A percentile compares a stretch with the other conserved stretches of the same genome.
These are phyloP conservation scores for Gossypium raimondii DNA, from an alignment of 345 rosid species.

Conservation along the genomic window DNA sequence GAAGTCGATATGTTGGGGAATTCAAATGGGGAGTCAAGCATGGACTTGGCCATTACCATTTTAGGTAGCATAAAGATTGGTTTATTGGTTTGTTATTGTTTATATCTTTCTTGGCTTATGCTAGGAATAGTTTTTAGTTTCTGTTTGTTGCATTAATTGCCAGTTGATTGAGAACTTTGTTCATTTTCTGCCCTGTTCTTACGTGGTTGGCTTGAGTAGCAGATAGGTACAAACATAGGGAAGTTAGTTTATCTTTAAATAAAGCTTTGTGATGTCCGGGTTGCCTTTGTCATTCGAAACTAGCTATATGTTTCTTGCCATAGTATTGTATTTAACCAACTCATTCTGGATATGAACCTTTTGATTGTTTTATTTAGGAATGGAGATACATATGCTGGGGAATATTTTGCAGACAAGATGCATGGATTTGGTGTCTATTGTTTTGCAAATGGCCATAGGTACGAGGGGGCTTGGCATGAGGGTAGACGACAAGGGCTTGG, in stretches of 20 bases:
- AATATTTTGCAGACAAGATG: constrained; percentile 97
- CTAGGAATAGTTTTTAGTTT: not conserved
- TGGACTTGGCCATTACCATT: constrained; percentile 91
- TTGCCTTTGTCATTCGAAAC: not conserved
- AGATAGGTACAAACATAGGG: not conserved
- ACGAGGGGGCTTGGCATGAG: constrained; percentile 98
- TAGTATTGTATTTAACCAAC: not conserved
- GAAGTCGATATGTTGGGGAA: constrained; percentile 87
- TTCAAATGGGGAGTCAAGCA: constrained; percentile 98
- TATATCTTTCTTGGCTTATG: not conserved
- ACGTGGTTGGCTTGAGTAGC: not conserved
- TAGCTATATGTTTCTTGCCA: not conserved
- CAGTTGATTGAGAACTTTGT: not conserved
- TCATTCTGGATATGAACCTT: not conserved
- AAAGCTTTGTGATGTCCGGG: not conserved
- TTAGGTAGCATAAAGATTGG: constrained; percentile 47
- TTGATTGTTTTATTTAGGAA: constrained; percentile 40
- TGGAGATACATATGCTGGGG: constrained; percentile 91
- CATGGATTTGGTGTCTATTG: constrained; percentile 88
- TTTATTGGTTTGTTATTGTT: not conserved
- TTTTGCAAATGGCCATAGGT: constrained; percentile 86
- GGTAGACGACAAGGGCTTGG: constrained; percentile 97
- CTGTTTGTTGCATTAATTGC: not conserved
- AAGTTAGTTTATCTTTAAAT: not conserved
- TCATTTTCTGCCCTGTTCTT: not conserved